Evolutionary conservation across 2,329 filamentous ascomycete species (phyloP).

Genomic region (Teratosphaeria destructans): DNA sequence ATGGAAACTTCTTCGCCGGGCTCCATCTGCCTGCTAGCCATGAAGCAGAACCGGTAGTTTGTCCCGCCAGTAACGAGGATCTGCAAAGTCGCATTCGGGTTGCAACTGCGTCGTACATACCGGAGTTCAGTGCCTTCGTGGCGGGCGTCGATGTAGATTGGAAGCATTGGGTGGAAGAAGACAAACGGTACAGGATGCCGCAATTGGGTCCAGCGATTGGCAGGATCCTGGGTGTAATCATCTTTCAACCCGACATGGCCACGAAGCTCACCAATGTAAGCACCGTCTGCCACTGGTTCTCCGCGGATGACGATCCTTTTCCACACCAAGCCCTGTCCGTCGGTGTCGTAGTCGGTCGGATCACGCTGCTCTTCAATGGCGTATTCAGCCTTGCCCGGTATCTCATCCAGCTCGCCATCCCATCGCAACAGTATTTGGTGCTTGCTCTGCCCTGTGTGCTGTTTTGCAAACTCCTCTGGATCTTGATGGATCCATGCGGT

Average conservation of each 20-base stretch:
- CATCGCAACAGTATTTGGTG: constrained; percentile 62
- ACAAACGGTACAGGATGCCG: constrained; percentile 44
- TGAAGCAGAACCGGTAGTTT: constrained; percentile 86
- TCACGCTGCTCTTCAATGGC: constrained; percentile 44
- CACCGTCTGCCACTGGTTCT: constrained; percentile 38
- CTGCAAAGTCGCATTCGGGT: constrained; percentile 77
- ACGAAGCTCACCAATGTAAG: constrained; percentile 63
- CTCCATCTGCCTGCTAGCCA: constrained; percentile 71
- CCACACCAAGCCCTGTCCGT: constrained; percentile 56
- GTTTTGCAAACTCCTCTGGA: constrained; percentile 35
- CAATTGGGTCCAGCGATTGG: constrained; percentile 37
- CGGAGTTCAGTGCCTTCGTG: constrained; percentile 76
- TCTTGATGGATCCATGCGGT: constrained; percentile 70
- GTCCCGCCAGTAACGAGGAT: constrained; percentile 69
- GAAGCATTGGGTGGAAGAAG: constrained; percentile 69
- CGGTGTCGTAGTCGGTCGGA: constrained; percentile 35
- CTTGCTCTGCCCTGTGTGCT: constrained; percentile 37
- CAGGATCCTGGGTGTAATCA: constrained; percentile 36
- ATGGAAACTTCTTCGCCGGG: constrained; percentile 57
- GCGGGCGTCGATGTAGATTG: constrained; percentile 86
- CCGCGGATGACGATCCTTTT: constrained; percentile 50
- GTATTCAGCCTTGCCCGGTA: constrained; percentile 41
- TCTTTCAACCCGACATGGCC: constrained; percentile 38
- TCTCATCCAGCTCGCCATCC: constrained; percentile 46
- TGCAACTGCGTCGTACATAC: constrained; percentile 86